Evolutionary conservation across 1,139 yeast genomes (phyloP).

Genomic region (Meyerozyma guilliermondii): DNA sequence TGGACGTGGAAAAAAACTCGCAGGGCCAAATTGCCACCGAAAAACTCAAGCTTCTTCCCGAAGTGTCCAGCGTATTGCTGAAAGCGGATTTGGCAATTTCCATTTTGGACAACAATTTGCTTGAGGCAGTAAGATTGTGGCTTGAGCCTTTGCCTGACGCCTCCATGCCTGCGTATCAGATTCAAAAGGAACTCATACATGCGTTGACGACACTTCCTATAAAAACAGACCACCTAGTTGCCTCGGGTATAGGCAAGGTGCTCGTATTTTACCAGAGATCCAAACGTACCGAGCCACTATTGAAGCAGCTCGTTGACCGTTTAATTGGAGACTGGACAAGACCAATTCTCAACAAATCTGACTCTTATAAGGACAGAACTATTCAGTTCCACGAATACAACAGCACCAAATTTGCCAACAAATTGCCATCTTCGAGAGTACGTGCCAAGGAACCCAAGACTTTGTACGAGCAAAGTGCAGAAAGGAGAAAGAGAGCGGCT

Average conservation of each 20-base stretch:
- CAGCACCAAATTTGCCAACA: constrained; percentile 48
- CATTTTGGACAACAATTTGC: constrained; percentile 85
- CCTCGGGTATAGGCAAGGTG: constrained; percentile 91
- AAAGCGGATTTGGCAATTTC: constrained; percentile 88
- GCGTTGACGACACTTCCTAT: constrained; percentile 79
- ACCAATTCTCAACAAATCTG: constrained; percentile 94
- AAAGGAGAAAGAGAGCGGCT: constrained; percentile 87
- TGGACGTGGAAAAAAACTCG: constrained; percentile 80
- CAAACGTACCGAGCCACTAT: constrained; percentile 78
- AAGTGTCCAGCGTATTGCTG: constrained; percentile 69
- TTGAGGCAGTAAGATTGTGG: constrained; percentile 96
- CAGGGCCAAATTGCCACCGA: constrained; percentile 79
- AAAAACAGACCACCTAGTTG: constrained; percentile 91
- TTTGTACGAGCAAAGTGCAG: constrained; percentile 87
- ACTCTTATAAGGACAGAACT: constrained; percentile 85
- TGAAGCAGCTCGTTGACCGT: constrained; percentile 85
- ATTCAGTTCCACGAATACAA: constrained; percentile 71
- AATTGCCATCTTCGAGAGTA: constrained; percentile 34
- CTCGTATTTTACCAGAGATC: constrained; percentile 91
- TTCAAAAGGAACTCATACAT: constrained; percentile 79
- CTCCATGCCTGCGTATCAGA: constrained; percentile 92
- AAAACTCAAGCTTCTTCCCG: constrained; percentile 75
- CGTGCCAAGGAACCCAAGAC: constrained; percentile 45
- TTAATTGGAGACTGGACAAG: constrained; percentile 97
- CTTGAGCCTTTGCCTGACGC: constrained; percentile 98